Percentiles rank a stretch among this genome's conserved stretches.
phyloP scores from a whole-genome alignment of 257 asterid species.

The Echium plantagineum region DNA sequence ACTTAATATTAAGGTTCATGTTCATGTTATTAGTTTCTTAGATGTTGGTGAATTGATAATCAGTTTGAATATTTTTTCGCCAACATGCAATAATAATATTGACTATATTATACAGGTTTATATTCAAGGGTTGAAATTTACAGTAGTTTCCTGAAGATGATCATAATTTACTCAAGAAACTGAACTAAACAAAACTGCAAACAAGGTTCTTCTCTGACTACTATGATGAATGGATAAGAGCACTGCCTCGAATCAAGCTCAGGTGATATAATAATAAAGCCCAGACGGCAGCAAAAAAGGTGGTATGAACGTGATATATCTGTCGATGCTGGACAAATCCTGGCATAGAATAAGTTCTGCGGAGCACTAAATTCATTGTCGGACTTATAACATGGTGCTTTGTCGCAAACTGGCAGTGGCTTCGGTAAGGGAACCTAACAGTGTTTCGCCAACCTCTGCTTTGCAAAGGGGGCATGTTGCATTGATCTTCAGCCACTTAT shows the following conservation, averaged over 20 bases:
- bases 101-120: too few relatives aligned
- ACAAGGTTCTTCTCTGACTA: too few relatives aligned
- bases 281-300: conserved; percentile 5
- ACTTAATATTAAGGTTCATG: too few relatives aligned
- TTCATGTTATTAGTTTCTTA: too few relatives aligned
- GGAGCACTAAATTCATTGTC: neutral
- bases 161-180: too few relatives aligned
- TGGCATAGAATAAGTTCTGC: neutral
- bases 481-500: conserved; percentile 87
- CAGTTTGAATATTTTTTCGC: too few relatives aligned
- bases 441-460: conserved; percentile 75
- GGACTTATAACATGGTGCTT: conserved; percentile 14
- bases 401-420: conserved; percentile 41
- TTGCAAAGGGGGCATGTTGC: conserved; percentile 93
- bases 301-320: neutral
- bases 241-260: neutral
- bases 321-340: neutral
- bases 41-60: too few relatives aligned
- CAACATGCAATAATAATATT: too few relatives aligned
- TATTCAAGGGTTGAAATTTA: too few relatives aligned
- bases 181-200: too few relatives aligned
- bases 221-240: too few relatives aligned
- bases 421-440: conserved; percentile 45
- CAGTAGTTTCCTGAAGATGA: too few relatives aligned
- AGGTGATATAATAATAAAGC: neutral